Evolutionary conservation across 352 stramenopile species (phyloP).

Genomic region (Thalassiosira oceanica): DNA sequence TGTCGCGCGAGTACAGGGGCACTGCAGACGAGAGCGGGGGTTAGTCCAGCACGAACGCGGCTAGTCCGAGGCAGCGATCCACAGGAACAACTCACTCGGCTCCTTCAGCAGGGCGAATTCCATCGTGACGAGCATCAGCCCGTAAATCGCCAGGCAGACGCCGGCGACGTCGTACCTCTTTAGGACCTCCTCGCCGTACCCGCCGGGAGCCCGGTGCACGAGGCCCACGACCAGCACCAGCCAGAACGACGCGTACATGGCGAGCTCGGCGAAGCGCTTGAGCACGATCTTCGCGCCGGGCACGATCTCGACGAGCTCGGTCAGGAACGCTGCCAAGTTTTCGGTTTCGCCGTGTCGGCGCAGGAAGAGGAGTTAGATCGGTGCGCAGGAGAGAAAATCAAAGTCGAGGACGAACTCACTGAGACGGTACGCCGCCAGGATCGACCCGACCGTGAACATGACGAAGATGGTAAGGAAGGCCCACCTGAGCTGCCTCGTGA

Average conservation of each 20-base stretch:
- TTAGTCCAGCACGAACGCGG: too few relatives aligned
- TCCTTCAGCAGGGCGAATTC: conserved; percentile 60
- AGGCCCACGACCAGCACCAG: conserved; percentile 63
- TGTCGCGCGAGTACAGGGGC: conserved; percentile 48
- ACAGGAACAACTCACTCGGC: too few relatives aligned
- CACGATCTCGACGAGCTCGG: conserved; percentile 47
- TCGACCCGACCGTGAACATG: conserved; percentile 46
- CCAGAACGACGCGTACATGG: conserved; percentile 41
- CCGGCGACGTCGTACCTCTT: conserved; percentile 59
- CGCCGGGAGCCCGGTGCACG: conserved; percentile 50
- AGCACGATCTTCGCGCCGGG: conserved; percentile 42
- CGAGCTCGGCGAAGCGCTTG: conserved; percentile 52
- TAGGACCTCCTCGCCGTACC: conserved; percentile 35
- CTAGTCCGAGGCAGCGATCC: too few relatives aligned
- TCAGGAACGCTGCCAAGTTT: too few relatives aligned
- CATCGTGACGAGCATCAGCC: conserved; percentile 38
- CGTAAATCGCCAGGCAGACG: conserved; percentile 51
- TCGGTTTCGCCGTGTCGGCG: too few relatives aligned
- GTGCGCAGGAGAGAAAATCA: too few relatives aligned
- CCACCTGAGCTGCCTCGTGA: conserved; percentile 54
- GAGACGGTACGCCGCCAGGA: conserved; percentile 64
- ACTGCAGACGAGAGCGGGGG: too few relatives aligned
- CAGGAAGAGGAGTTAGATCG: too few relatives aligned
- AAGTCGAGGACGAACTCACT: too few relatives aligned
- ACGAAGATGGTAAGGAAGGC: conserved; percentile 68